Conservation (phyloP, 2,329 filamentous ascomycete genomes). For the Scedosporium aurantiacum region DNA sequence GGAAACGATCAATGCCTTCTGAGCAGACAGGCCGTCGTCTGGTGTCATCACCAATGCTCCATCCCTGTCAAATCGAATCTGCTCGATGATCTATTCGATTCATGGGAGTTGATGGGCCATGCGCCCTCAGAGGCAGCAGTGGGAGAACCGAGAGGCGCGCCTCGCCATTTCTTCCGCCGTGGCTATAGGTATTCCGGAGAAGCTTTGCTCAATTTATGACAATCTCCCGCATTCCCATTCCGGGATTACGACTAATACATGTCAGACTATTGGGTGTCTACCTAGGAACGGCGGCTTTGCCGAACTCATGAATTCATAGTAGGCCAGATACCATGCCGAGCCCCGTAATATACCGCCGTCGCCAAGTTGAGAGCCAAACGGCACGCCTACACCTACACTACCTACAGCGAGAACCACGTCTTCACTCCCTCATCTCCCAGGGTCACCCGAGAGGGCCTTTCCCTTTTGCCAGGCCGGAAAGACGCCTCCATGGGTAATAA, state of each 20-base stretch:
- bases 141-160: not conserved
- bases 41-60: too few species aligned
- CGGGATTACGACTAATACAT: not conserved
- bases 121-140: not conserved
- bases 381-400: not conserved
- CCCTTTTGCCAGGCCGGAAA: conserved; percentile 3
- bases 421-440: not conserved
- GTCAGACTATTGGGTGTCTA: not conserved
- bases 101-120: not conserved
- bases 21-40: too few species aligned
- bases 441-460: not conserved
- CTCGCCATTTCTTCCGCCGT: not conserved
- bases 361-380: conserved; percentile 1
- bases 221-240: conserved; percentile 1
- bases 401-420: not conserved
- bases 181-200: not conserved
- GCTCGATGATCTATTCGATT: not conserved
- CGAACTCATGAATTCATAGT: not conserved
- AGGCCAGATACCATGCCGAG: not conserved
- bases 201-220: not conserved
- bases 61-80: not conserved
- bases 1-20: too few species aligned
- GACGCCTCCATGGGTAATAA: not conserved
- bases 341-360: conserved; percentile 2
- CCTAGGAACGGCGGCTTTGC: not conserved